These are phyloP conservation scores for Boeremia exigua DNA, from an alignment of 2,329 filamentous ascomycete genomes.

Conservation along the genomic window DNA sequence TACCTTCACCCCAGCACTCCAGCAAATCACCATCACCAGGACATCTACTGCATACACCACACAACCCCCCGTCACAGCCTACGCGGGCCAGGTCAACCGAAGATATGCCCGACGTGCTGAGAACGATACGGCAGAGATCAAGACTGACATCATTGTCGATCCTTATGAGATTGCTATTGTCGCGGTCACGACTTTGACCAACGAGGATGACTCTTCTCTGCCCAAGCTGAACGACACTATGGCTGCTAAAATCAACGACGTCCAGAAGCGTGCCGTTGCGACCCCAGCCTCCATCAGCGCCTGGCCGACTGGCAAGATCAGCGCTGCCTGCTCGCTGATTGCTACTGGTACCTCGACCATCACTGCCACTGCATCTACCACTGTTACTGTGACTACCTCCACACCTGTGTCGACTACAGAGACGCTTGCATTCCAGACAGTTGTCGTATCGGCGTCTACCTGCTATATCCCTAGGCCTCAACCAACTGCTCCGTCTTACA, in stretches of 20 bases:
- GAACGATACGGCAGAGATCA: background rate
- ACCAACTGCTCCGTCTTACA: slow-evolving; percentile 3
- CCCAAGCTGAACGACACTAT: slow-evolving; percentile 1
- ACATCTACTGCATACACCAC: background rate
- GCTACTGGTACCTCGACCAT: background rate
- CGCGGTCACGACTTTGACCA: background rate
- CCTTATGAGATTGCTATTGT: slow-evolving; percentile 3
- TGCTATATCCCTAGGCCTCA: background rate
- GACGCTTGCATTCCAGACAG: background rate
- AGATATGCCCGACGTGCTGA: background rate
- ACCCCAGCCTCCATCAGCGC: slow-evolving; percentile 2
- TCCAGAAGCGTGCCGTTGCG: background rate
- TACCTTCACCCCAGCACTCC: background rate
- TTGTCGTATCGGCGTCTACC: background rate
- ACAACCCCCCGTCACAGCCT: background rate
- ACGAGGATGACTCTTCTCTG: background rate
- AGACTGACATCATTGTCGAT: background rate
- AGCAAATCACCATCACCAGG: background rate
- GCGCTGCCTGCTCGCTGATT: background rate
- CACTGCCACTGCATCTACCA: background rate
- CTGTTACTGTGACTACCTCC: background rate
- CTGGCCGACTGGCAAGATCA: slow-evolving; percentile 1
- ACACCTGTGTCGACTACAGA: background rate
- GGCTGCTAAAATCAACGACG: background rate
- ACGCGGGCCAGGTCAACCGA: background rate